A percentile compares a stretch with the other conserved stretches of the same genome.
Conservation (phyloP, 2,329 filamentous ascomycete genomes). For the Microdochium bolleyi region DNA sequence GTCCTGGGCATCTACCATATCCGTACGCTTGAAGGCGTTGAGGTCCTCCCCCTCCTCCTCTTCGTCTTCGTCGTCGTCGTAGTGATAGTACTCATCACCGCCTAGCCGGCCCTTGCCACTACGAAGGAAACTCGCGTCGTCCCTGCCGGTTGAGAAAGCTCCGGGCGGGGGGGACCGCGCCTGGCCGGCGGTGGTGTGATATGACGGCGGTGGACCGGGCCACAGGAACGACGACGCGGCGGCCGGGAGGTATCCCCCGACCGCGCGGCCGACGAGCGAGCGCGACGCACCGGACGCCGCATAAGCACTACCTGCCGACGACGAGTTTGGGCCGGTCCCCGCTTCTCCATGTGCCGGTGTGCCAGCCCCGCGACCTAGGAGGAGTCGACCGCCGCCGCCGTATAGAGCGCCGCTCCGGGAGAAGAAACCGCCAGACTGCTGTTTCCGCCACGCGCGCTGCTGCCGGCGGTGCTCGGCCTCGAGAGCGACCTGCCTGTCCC, state of each 20-base stretch:
- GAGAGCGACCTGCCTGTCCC: conserved; percentile 4
- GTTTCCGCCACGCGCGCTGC: background rate
- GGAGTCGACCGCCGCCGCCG: background rate
- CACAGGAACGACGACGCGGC: background rate
- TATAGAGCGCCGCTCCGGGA: background rate
- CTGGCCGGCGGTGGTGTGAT: background rate
- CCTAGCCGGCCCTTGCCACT: too few relatives aligned
- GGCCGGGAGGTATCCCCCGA: background rate
- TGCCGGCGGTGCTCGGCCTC: background rate
- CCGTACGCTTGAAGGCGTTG: too few relatives aligned
- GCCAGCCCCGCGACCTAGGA: too few relatives aligned
- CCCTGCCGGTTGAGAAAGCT: too few relatives aligned
- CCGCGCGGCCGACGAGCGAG: background rate
- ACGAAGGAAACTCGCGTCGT: too few relatives aligned
- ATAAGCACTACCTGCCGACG: background rate
- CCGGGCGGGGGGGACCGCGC: background rate
- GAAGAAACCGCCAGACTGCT: background rate
- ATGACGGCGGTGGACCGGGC: background rate
- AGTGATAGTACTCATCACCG: background rate
- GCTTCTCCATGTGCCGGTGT: background rate
- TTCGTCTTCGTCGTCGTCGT: conserved; percentile 3
- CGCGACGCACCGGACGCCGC: background rate
- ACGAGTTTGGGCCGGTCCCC: background rate
- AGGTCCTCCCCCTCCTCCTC: background rate
- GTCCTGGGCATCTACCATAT: background rate